Evolutionary conservation across 768 basidiomycete species (phyloP).

Genomic region (Leccinum truebloodii): DNA sequence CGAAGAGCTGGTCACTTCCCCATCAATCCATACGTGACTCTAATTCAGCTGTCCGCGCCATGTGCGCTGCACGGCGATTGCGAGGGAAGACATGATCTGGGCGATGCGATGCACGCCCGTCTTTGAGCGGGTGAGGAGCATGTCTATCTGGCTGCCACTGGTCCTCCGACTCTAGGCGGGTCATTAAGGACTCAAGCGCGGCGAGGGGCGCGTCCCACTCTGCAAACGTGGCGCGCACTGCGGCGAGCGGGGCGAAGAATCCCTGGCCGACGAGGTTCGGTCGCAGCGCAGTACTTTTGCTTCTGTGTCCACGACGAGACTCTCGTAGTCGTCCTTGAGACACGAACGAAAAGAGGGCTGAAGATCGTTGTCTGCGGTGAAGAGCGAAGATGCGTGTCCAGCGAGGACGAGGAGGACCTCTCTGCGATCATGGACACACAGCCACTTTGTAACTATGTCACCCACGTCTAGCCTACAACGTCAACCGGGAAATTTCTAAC

Average conservation of each 20-base stretch:
- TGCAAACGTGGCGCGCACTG: conserved; percentile 79
- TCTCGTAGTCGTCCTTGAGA: conserved; percentile 78
- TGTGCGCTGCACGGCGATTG: conserved; percentile 72
- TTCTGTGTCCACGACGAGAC: conserved; percentile 77
- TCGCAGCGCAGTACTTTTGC: conserved; percentile 76
- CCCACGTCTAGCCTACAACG: conserved; percentile 10
- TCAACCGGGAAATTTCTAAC: conserved; percentile 34
- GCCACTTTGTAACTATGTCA: conserved; percentile 12
- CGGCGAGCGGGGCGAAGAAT: conserved; percentile 84
- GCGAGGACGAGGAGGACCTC: conserved; percentile 86
- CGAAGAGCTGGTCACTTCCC: too few relatives aligned
- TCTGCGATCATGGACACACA: conserved; percentile 58
- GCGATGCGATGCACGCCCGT: conserved; percentile 81
- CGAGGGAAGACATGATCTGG: conserved; percentile 68
- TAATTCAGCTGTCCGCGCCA: conserved; percentile 74
- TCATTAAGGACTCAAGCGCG: conserved; percentile 64
- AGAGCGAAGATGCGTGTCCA: conserved; percentile 85
- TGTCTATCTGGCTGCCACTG: conserved; percentile 74
- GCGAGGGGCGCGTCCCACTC: conserved; percentile 88
- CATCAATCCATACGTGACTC: too few relatives aligned
- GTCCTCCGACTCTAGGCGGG: conserved; percentile 55
- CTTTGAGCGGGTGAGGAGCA: conserved; percentile 67
- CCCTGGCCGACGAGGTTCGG: conserved; percentile 71
- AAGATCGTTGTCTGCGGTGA: conserved; percentile 57
- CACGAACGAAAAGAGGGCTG: conserved; percentile 59